Evolutionary conservation across 108 stramenopile species (phyloP).

Genomic region (Mayamaea pseudoterrestris): DNA sequence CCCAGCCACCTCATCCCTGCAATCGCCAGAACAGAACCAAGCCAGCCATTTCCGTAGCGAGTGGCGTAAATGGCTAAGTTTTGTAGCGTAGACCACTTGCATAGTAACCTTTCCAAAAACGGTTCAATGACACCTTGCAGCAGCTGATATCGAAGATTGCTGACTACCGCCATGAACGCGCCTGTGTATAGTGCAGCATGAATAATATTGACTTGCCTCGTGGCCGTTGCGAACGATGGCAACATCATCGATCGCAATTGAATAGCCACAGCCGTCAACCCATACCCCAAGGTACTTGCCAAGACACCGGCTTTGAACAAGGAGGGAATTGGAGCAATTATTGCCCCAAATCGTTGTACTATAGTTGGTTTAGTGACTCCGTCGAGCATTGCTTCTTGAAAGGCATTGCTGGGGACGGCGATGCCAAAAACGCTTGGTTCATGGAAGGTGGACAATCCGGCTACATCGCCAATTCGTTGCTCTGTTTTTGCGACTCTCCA

Average conservation of each 20-base stretch:
- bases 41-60: constrained; percentile 51
- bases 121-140: constrained; percentile 74
- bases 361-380: constrained; percentile 35
- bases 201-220: constrained; percentile 38
- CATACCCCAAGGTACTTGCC: constrained; percentile 61
- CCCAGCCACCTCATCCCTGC: constrained; percentile 54
- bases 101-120: constrained; percentile 36
- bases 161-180: constrained; percentile 55
- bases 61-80: constrained; percentile 24
- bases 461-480: neutral
- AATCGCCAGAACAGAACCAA: constrained; percentile 67
- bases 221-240: constrained; percentile 30
- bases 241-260: constrained; percentile 25
- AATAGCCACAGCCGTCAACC: constrained; percentile 33
- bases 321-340: constrained; percentile 45
- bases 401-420: constrained; percentile 66
- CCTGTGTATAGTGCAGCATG: constrained; percentile 62
- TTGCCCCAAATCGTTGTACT: constrained; percentile 28
- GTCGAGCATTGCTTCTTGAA: constrained; percentile 47
- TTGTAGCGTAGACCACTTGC: constrained; percentile 12
- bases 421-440: constrained; percentile 14
- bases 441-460: constrained; percentile 7
- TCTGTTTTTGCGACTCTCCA: constrained; percentile 54
- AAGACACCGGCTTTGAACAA: constrained; percentile 60
- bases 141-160: constrained; percentile 70